Percentiles rank a stretch among this genome's conserved stretches.
These are phyloP conservation scores for Cinnamomum micranthum DNA, from an alignment of 164 flowering plant species.

Conservation along the genomic window DNA sequence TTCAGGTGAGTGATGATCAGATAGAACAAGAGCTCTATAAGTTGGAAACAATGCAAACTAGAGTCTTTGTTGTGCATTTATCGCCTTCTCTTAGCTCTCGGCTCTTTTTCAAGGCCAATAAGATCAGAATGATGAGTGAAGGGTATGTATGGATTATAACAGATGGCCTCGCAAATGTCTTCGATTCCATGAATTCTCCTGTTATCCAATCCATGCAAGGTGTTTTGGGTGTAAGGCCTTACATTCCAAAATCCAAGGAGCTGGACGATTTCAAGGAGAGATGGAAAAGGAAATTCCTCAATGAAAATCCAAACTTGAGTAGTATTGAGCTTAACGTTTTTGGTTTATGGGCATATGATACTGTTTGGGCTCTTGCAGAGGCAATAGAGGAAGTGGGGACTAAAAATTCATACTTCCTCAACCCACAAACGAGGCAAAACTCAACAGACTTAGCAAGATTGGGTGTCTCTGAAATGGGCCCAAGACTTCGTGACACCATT, in stretches of 20 bases:
- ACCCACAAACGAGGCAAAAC: neutral
- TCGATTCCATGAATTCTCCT: constrained; percentile 14
- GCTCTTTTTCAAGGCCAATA: constrained; percentile 9
- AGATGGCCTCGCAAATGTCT: constrained; percentile 11
- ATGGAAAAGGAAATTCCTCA: constrained; percentile 11
- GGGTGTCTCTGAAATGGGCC: constrained; percentile 29
- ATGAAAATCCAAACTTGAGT: constrained; percentile 4
- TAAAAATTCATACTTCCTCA: constrained; percentile 9
- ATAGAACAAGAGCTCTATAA: constrained; percentile 19
- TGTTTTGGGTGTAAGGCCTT: constrained; percentile 21
- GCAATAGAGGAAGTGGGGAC: constrained; percentile 28
- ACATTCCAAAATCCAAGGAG: constrained; percentile 9
- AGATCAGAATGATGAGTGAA: constrained; percentile 16
- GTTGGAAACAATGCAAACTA: constrained; percentile 18
- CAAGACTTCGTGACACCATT: constrained; percentile 21
- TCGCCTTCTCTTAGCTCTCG: constrained; percentile 13
- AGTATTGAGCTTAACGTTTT: constrained; percentile 9
- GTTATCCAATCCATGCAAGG: constrained; percentile 27
- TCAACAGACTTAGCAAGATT: constrained; percentile 16
- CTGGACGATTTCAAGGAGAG: constrained; percentile 11
- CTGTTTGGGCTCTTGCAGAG: constrained; percentile 32
- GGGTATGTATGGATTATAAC: constrained; percentile 24
- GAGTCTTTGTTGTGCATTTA: constrained; percentile 25
- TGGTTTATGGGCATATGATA: constrained; percentile 57
- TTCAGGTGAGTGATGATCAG: constrained; percentile 1